Base-by-base conservation (phyloP, 2,329 filamentous ascomycete genomes). In the Xylaria hypoxylon region DNA sequence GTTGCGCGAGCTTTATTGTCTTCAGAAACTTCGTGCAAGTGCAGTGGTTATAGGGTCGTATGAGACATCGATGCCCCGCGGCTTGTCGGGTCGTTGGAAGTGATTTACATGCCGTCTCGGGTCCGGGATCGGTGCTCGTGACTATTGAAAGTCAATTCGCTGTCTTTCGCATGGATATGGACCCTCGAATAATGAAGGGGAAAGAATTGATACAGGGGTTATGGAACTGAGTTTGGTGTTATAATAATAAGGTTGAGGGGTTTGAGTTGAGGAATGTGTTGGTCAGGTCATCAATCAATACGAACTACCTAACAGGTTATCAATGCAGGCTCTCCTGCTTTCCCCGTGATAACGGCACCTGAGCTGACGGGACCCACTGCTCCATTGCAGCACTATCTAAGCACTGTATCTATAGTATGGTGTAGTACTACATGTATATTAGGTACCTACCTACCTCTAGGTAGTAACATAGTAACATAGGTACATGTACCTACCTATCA, bases 71-170 rank as follows among this genome's bases (percentile, higher is more conserved):
- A 47, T 68, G 66, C 57, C 67, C 58, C 60, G 57, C 64, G 51
- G 57, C 57, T 55, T 59, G 52, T 55, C 33, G 45, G 45, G 26
- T 40, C 28, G 45, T 35, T 24, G 15, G 35, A 44, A 1, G 22
- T 50, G 28, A 40, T 62, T 62, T 42, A 59, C 62, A 65, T 62
- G 65, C 65, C 62, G 62, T 48, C 48, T 28, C 26, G 17, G 62
- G 31, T 24, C 62, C 22, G 17, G 58, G 31, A 11, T 24, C 62
- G 38, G 47, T 26, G 40, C 19, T 57, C 44, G 28, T 31, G 4
- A 17, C 10, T 33, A 17, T 7, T 38, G 17, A 51, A 51, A 45
- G 45, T 24, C 24, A 38, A 44, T 55, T 42, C 15, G 11, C 8
- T 26, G 2, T 26, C 11, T 19, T 24, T n/a, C 15, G 26, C 10